Base-by-base conservation (phyloP, 495 filamentous ascomycete genomes). In the Saxophila tyrrhenica region DNA sequence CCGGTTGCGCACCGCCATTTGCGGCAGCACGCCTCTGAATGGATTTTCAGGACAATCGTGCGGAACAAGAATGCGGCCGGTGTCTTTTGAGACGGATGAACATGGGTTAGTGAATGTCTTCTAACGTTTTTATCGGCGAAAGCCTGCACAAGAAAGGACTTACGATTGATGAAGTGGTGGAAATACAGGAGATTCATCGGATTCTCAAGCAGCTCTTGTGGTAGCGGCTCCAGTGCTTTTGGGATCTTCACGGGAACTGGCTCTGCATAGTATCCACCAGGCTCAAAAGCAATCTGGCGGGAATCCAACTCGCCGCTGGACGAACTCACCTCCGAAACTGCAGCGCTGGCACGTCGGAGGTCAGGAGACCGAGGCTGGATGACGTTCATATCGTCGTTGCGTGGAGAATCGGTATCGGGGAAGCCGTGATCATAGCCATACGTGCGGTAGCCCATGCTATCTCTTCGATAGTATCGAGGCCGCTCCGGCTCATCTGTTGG, bases 151-250 rank as follows among this genome's bases (percentile, higher is more conserved):
- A n/a, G n/a, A n/a, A n/a, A n/a, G n/a, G n/a, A n/a, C n/a, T n/a
- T n/a, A n/a, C n/a, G 45, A 61, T 87, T 85, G 52, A 89, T 68
- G 66, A 89, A 90, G 67, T 89, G 85, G 69, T 90, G 85, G 57
- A 79, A 80, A 58, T 80, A 80, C 59, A 90, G 76, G 44, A 91
- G 66, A 63, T 89, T 88, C 78, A 89, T 87, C 19, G 81, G 84
- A 63, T 87, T 87, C 46, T 82, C 75, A 45, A 85, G 63, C 29
- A 90, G 71, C 50, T 62, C 57, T 23, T 25, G 41, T 16, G 73
- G 73, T 42, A 87, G 67, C n/a, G 83, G 82, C 51, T 83, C 78
- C 16, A 88, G 65, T 24, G 73, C 73, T 59, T 74, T 73, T 2
- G 85, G 81, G 49, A 89, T 85, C 48, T 75, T 78, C 51, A 90